Conservation (phyloP, 495 filamentous ascomycete genomes). For the Neurospora sp. region DNA sequence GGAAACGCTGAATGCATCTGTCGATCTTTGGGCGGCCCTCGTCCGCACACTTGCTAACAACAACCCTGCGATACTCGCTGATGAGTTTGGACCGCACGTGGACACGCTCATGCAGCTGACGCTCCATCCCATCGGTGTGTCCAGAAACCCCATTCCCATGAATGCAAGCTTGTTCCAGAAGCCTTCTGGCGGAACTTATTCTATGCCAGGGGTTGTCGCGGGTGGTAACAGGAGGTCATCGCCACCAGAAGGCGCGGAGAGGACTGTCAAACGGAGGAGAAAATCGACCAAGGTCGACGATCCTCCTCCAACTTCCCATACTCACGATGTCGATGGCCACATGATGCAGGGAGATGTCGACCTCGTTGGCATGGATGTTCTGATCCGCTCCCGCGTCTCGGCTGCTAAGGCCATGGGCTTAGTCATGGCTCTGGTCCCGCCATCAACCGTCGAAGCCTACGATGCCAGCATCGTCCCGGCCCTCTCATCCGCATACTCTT, state of each 20-base stretch:
- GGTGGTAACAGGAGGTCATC: conserved; percentile 47
- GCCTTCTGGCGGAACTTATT: conserved; percentile 81
- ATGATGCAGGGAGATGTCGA: conserved; percentile 98
- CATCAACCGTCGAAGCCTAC: conserved; percentile 38
- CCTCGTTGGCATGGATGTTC: conserved; percentile 75
- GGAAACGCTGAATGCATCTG: conserved; percentile 58
- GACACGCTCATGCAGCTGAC: conserved; percentile 68
- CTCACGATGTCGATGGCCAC: conserved; percentile 92
- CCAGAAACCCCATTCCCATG: conserved; percentile 82
- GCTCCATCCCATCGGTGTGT: conserved; percentile 82
- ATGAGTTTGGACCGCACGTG: conserved; percentile 60
- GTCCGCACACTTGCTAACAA: conserved; percentile 53
- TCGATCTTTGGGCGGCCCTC: conserved; percentile 78
- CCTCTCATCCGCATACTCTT: conserved; percentile 61
- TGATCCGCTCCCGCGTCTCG: conserved; percentile 79
- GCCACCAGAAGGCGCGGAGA: conserved; percentile 38
- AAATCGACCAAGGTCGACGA: conserved; percentile 77
- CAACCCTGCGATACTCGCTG: conserved; percentile 45
- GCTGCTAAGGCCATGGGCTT: conserved; percentile 75
- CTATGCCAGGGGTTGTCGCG: conserved; percentile 35
- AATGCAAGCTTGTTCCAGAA: conserved; percentile 79
- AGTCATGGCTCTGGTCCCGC: conserved; percentile 53
- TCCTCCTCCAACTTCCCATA: conserved; percentile 43
- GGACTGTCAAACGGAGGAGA: conserved; percentile 59
- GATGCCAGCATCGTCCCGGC: conserved; percentile 48